Percentiles rank a stretch among this genome's conserved stretches.
Conservation (phyloP, 2,329 filamentous ascomycete genomes). For the Clarireedia monteithiana region DNA sequence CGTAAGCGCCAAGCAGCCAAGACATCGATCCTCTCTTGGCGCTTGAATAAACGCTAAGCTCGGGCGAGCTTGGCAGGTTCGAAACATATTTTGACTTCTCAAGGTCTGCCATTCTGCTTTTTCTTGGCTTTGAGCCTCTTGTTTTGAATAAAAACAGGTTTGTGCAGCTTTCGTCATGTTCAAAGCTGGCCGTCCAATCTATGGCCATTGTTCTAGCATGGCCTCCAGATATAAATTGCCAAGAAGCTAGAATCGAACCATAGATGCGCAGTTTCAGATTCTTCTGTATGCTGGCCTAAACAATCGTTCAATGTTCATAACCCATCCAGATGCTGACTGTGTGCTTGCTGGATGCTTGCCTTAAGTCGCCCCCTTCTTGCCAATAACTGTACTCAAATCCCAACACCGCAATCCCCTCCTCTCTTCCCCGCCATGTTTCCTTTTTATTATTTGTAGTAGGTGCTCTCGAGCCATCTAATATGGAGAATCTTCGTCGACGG, state of each 20-base stretch:
- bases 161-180: neutral
- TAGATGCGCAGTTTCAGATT: neutral
- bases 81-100: neutral
- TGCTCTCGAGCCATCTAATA: neutral
- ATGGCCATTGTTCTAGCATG: neutral
- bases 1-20: constrained; percentile 1
- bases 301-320: neutral
- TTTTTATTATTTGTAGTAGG: neutral
- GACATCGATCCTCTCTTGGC: neutral
- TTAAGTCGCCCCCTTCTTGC: neutral
- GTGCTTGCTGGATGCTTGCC: neutral
- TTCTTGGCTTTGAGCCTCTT: neutral
- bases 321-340: neutral
- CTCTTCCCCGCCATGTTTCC: neutral
- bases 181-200: neutral
- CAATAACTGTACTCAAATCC: neutral
- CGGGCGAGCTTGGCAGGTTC: neutral
- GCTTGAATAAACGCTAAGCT: neutral
- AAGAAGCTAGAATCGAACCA: neutral
- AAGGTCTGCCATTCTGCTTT: neutral
- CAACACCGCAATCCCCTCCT: neutral
- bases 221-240: neutral
- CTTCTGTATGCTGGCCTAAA: neutral
- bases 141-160: neutral
- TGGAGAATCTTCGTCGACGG: neutral